A percentile compares a stretch with the other conserved stretches of the same genome.
Conservation (phyloP, 176 grass and related monocot species). For the Themeda triandra region DNA sequence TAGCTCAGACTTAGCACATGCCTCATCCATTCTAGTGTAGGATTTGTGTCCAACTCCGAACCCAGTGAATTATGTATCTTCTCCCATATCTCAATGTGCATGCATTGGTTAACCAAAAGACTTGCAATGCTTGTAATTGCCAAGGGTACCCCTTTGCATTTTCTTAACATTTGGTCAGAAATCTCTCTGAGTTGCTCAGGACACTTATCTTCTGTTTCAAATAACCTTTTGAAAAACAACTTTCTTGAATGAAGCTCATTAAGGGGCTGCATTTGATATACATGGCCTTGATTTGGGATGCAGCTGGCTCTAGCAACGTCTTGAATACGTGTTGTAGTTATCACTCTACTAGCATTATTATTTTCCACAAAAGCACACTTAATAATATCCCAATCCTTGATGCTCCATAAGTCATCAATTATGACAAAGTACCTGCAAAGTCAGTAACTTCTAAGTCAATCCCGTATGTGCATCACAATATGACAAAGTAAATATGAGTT, state of each 20-base stretch:
- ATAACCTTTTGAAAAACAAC: background rate
- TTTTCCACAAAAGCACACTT: background rate
- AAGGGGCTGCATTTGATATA: background rate
- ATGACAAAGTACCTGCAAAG: background rate
- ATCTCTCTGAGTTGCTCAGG: background rate
- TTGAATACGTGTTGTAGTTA: background rate
- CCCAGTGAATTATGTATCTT: background rate
- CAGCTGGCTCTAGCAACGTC: background rate
- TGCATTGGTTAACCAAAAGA: background rate
- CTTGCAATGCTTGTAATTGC: constrained; percentile 17
- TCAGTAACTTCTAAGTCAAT: too few species aligned
- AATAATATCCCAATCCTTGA: background rate
- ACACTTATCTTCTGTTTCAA: background rate
- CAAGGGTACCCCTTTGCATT: background rate
- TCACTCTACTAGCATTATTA: background rate
- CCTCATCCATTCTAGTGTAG: background rate
- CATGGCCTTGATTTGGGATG: background rate
- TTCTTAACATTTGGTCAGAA: background rate
- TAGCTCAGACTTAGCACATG: constrained; percentile 19
- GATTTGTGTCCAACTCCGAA: constrained; percentile 1
- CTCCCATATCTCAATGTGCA: background rate
- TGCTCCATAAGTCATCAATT: background rate
- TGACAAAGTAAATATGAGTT: too few species aligned
- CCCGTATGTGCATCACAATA: too few species aligned
- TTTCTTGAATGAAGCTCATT: background rate